Conservation (phyloP, 2,329 filamentous ascomycete species). For the Thielaviopsis musarum region DNA sequence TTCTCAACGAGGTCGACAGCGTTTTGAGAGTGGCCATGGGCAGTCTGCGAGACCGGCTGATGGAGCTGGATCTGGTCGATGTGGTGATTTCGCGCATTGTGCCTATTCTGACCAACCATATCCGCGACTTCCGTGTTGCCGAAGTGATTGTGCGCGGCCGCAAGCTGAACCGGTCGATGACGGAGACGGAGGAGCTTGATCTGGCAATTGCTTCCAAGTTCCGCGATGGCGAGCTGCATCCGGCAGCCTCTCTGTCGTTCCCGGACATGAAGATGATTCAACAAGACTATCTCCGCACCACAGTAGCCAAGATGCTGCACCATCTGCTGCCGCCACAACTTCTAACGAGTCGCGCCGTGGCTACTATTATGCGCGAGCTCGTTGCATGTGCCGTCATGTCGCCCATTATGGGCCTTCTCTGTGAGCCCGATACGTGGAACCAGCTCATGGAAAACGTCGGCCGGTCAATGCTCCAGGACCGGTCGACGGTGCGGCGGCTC, state of each 20-base stretch:
- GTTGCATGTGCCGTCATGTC: conserved; percentile 82
- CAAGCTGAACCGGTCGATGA: conserved; percentile 75
- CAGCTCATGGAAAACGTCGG: conserved; percentile 84
- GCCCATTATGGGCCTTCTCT: conserved; percentile 61
- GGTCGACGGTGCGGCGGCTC: conserved; percentile 84
- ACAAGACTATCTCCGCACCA: conserved; percentile 70
- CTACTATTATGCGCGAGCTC: conserved; percentile 70
- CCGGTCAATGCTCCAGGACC: conserved; percentile 75
- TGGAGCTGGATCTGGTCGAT: conserved; percentile 68
- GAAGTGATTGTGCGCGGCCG: conserved; percentile 74
- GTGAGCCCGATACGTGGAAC: conserved; percentile 95
- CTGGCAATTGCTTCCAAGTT: conserved; percentile 92
- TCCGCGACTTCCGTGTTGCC: conserved; percentile 80
- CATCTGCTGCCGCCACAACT: conserved; percentile 56
- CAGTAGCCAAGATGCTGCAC: conserved; percentile 58
- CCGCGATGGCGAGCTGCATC: conserved; percentile 71
- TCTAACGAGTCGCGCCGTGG: conserved; percentile 64
- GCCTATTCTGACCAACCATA: conserved; percentile 73
- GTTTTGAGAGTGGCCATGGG: conserved; percentile 56
- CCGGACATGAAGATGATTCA: conserved; percentile 72
- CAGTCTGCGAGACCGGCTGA: conserved; percentile 53
- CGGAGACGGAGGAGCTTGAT: conserved; percentile 91
- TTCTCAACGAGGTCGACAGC: conserved; percentile 74
- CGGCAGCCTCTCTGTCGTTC: conserved; percentile 66
- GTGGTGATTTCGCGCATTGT: conserved; percentile 66